phyloP scores from a whole-genome alignment of 306 rosid genomes.

The Medicago ruthenica region DNA sequence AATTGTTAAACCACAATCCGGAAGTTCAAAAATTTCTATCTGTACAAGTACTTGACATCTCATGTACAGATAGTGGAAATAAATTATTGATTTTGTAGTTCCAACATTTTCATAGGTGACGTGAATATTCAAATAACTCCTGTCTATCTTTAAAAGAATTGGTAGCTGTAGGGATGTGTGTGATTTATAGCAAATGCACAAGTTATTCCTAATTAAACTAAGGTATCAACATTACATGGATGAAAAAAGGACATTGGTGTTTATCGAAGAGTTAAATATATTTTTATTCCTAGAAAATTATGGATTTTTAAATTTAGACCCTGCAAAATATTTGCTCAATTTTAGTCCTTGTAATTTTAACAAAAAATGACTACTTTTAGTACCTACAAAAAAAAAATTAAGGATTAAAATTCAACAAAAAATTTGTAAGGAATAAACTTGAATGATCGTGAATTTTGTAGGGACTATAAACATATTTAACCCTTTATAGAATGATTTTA shows the following conservation, averaged over 20 bases:
- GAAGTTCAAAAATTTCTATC: constrained; percentile 6
- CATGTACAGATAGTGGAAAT: constrained; percentile 4
- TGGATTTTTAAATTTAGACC: too few species aligned
- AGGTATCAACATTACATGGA: neutral
- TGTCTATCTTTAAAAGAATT: constrained; percentile 1
- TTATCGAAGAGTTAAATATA: neutral
- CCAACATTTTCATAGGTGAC: constrained; percentile 20
- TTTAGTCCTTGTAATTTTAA: too few species aligned
- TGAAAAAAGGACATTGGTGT: neutral
- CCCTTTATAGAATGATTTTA: neutral
- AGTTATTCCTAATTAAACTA: neutral
- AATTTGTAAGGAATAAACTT: too few species aligned
- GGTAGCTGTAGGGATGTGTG: neutral
- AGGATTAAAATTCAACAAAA: too few species aligned
- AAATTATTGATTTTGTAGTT: neutral
- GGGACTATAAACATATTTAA: too few species aligned
- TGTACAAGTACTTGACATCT: constrained; percentile 1
- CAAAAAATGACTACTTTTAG: too few species aligned
- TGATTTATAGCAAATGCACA: constrained; percentile 8
- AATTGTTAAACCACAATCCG: constrained; percentile 25
- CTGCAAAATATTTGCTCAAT: too few species aligned
- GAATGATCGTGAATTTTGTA: too few species aligned
- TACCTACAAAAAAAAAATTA: too few species aligned
- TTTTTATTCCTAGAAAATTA: too few species aligned
- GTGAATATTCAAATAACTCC: constrained; percentile 13